Evolutionary conservation across 345 rosid species (phyloP).

Genomic region (Balakata baccata): DNA sequence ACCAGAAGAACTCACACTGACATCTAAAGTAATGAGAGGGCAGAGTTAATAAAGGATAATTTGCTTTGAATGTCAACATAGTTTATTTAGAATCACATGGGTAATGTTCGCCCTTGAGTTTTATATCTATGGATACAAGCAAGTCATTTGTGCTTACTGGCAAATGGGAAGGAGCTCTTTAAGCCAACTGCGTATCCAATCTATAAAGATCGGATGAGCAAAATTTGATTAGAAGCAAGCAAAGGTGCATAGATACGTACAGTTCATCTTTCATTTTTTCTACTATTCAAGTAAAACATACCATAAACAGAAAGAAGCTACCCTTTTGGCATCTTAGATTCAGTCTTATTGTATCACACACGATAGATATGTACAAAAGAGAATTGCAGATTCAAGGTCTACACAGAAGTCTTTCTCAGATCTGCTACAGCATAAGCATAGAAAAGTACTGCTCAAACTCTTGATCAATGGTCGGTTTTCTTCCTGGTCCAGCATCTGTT

Average conservation of each 20-base stretch:
- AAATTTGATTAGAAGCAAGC: neutral
- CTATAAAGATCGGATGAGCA: neutral
- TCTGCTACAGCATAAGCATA: conserved; percentile 57
- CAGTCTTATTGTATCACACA: conserved; percentile 1
- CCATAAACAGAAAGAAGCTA: neutral
- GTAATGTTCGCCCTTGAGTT: no score
- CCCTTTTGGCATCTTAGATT: neutral
- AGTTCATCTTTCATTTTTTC: neutral
- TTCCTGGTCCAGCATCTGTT: conserved; percentile 42
- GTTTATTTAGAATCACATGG: no score
- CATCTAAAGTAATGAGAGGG: no score
- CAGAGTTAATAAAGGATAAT: no score
- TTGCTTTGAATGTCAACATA: no score
- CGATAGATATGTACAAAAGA: neutral
- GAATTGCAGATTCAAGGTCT: neutral
- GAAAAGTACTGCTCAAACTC: conserved; percentile 92
- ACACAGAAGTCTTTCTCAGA: no score
- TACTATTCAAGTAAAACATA: neutral
- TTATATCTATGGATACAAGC: no score
- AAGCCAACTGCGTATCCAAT: no score
- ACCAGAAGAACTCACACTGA: no score
- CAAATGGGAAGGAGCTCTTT: no score
- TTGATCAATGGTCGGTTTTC: conserved; percentile 86
- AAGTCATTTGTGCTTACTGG: no score
- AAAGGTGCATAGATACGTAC: neutral